Conservation (phyloP, 352 stramenopile genomes). For the Phytophthora chlamydospora region DNA sequence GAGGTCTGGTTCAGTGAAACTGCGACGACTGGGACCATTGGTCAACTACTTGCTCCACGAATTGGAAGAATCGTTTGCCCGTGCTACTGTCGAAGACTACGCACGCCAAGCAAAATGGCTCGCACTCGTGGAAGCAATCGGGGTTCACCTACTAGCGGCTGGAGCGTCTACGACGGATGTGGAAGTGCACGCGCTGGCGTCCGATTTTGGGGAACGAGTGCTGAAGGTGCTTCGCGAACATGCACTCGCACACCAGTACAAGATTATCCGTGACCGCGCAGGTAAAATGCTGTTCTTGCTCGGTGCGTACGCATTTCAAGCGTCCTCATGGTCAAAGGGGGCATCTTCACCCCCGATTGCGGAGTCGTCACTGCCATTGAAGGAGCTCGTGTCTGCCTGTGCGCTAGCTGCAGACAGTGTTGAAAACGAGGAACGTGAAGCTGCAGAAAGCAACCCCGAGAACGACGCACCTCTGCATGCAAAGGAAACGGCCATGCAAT, state of each 20-base stretch:
- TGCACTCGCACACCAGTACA: conserved; percentile 73
- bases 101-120: conserved; percentile 81
- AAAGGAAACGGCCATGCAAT: conserved; percentile 76
- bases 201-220: conserved; percentile 35
- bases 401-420: conserved; percentile 3
- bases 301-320: conserved; percentile 14
- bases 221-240: conserved; percentile 53
- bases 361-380: conserved; percentile 21
- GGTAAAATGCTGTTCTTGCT: conserved; percentile 70
- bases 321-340: background rate
- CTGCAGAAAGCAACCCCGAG: conserved; percentile 22
- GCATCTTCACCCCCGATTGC: conserved; percentile 1
- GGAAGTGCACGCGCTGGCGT: conserved; percentile 19
- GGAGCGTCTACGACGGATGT: conserved; percentile 12
- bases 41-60: conserved; percentile 48
- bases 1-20: conserved; percentile 23
- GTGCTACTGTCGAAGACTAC: conserved; percentile 68
- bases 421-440: conserved; percentile 9
- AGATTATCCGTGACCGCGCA: conserved; percentile 75
- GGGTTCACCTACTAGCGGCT: conserved; percentile 51
- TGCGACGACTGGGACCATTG: conserved; percentile 27
- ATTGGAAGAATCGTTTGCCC: conserved; percentile 62
- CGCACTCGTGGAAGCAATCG: conserved; percentile 54
- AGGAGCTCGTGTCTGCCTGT: conserved; percentile 20
- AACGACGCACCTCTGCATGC: conserved; percentile 39